A percentile compares a stretch with the other conserved stretches of the same genome.
phyloP scores from a whole-genome alignment of 805 yeast species.

The Metschnikowia lunata region DNA sequence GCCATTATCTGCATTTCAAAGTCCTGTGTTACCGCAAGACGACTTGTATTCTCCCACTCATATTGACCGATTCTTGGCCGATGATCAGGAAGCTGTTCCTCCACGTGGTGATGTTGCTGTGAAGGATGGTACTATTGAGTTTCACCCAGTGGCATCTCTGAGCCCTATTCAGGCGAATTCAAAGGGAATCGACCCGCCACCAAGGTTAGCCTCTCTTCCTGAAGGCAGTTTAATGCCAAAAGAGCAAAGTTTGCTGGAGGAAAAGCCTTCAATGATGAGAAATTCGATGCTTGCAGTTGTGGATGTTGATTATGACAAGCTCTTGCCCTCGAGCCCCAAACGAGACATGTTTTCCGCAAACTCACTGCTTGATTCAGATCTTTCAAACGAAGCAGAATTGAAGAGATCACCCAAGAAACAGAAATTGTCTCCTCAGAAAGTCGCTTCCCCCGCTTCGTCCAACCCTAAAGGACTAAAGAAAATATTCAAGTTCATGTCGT shows the following conservation, averaged over 20 bases:
- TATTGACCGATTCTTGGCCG: conserved; percentile 13
- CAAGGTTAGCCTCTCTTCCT: neutral
- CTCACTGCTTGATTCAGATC: neutral
- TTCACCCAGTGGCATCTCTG: conserved; percentile 7
- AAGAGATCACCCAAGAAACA: neutral
- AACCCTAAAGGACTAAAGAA: conserved; percentile 6
- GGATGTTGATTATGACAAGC: conserved; percentile 15
- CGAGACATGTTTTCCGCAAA: conserved; percentile 1
- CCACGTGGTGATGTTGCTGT: conserved; percentile 17
- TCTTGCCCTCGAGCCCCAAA: conserved; percentile 14
- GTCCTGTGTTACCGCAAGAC: neutral
- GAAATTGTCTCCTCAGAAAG: neutral
- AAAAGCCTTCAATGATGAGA: neutral
- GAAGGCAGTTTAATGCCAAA: neutral
- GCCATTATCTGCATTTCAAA: neutral
- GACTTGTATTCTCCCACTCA: conserved; percentile 13
- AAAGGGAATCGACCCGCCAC: neutral
- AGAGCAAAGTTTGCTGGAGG: neutral
- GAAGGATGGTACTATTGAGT: conserved; percentile 6
- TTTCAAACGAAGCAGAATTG: neutral
- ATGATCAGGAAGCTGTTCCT: conserved; percentile 17
- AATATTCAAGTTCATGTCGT: conserved; percentile 6
- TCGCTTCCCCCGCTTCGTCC: neutral
- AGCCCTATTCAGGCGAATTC: conserved; percentile 1
- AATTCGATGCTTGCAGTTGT: conserved; percentile 15